Evolutionary conservation across 169 alveolate genomes (phyloP), one percentile per base, ranked within the genome.

Genomic region (Neospora caninum): DNA sequence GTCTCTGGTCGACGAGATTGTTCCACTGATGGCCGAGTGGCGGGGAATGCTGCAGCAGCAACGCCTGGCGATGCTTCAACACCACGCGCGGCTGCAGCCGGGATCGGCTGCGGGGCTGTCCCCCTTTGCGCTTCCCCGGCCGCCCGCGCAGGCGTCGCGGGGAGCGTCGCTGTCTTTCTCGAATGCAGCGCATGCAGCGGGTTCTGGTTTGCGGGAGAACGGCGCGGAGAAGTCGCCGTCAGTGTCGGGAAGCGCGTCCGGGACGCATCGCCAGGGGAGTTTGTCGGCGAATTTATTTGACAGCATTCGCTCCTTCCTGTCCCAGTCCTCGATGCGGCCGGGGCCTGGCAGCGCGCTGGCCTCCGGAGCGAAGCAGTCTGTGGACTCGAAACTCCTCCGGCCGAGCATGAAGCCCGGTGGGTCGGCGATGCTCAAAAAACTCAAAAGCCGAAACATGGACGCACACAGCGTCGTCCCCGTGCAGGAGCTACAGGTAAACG

Each of bases 51-150:
- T 73, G 41, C 84, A 73, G 84, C 84, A 73, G 84, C 84, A 34
- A 43, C 41, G 43, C 16, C 84, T 34, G 41, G 49, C 39, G n/a
- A 73, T 73, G 84, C 42, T 73, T 41, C 42, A 31, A 1, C 42
- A 31, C n/a, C 39, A 36, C 84, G 42, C 84, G 84, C 42, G 84
- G 84, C 84, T 36, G 84, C 38, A 31, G 84, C 84, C 42, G 42
- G 84, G n/a, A 0, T 0, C 9, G 84, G 43, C 84, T 18, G 2
- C 42, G 1, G 38, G 38, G 80, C 22, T 43, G 84, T 43, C 41
- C 16, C 45, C 84, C 25, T 13, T 20, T n/a, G 27, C 42, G 43
- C n/a, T 36, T 2, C 43, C 84, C 42, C 84, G 16, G 38, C 84
- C n/a, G 41, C 42, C 18, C 42, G 16, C 45, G 84, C 42, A 18